Evolutionary conservation across 1,284 basidiomycete genomes (phyloP).

Genomic region (Microbotryum lychnidis-dioicae): DNA sequence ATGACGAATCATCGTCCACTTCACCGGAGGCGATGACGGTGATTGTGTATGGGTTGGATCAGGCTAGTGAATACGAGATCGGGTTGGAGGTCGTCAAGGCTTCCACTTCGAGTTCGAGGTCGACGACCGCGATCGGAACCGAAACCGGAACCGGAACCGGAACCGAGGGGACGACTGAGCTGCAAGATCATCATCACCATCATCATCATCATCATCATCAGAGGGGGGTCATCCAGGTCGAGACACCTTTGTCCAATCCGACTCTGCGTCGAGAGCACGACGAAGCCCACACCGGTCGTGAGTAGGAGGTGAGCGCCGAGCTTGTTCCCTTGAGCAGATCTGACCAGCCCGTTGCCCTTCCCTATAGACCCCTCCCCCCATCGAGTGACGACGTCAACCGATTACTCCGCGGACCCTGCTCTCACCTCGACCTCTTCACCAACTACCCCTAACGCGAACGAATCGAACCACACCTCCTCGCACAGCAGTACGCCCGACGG

Average conservation of each 20-base stretch:
- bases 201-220: too few species aligned
- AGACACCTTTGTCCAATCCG: too few species aligned
- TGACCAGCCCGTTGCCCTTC: too few species aligned
- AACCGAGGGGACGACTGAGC: not conserved
- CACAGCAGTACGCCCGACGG: slow-evolving; percentile 11
- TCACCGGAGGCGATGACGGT: slow-evolving; percentile 21
- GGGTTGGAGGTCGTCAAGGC: slow-evolving; percentile 17
- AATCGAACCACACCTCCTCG: not conserved
- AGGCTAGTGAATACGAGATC: slow-evolving; percentile 26
- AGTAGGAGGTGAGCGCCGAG: too few species aligned
- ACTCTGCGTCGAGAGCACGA: too few species aligned
- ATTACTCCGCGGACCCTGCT: not conserved
- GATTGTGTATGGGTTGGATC: slow-evolving; percentile 29
- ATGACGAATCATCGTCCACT: not conserved
- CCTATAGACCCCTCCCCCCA: too few species aligned
- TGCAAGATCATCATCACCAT: not conserved
- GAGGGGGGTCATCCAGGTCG: too few species aligned
- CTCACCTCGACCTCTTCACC: not conserved
- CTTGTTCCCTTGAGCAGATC: too few species aligned
- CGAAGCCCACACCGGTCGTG: too few species aligned
- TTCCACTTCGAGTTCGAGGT: too few species aligned
- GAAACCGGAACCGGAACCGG: not conserved
- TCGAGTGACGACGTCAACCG: too few species aligned
- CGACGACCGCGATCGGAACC: not conserved
- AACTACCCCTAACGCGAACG: not conserved